These are phyloP conservation scores for Fusarium protoensiforme DNA, from an alignment of 2,329 filamentous ascomycete genomes.

Conservation along the genomic window DNA sequence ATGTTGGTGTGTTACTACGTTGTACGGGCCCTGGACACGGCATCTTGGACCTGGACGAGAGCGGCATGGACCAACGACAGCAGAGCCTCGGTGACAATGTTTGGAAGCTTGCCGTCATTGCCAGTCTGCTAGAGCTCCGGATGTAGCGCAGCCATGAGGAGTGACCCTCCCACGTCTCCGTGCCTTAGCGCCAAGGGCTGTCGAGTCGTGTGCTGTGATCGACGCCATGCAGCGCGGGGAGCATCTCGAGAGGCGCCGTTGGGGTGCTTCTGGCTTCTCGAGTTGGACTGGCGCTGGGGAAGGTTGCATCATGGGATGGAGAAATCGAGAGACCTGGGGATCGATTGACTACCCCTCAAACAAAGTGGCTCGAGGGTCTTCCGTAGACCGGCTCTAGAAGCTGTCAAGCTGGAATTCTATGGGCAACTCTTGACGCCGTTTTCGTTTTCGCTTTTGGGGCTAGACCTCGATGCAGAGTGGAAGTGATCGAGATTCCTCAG, in stretches of 20 bases:
- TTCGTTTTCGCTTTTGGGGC: background rate
- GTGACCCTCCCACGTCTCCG: background rate
- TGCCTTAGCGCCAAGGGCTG: slow-evolving; percentile 9
- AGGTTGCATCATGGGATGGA: slow-evolving; percentile 20
- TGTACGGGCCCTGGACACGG: background rate
- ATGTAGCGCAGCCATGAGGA: slow-evolving; percentile 5
- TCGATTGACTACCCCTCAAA: background rate
- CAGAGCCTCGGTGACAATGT: background rate
- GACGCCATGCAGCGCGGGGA: slow-evolving; percentile 34
- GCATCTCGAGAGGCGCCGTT: background rate
- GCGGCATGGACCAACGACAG: background rate
- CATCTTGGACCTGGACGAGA: background rate
- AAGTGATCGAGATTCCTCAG: background rate
- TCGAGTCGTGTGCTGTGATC: slow-evolving; percentile 21
- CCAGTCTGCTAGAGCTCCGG: background rate
- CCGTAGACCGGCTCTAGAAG: background rate
- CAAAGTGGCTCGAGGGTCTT: background rate
- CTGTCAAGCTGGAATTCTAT: background rate
- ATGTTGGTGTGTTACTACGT: background rate
- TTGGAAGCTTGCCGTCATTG: slow-evolving; percentile 24
- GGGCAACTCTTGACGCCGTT: background rate
- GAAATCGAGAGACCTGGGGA: background rate
- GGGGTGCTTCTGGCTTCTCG: background rate
- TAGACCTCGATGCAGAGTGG: background rate
- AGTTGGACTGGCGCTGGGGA: background rate